Percentiles rank a stretch among this genome's conserved stretches.
These are phyloP conservation scores for Phycomyces blakesleeanus DNA, from an alignment of 192 early-diverging fungal genomes.

Conservation along the genomic window DNA sequence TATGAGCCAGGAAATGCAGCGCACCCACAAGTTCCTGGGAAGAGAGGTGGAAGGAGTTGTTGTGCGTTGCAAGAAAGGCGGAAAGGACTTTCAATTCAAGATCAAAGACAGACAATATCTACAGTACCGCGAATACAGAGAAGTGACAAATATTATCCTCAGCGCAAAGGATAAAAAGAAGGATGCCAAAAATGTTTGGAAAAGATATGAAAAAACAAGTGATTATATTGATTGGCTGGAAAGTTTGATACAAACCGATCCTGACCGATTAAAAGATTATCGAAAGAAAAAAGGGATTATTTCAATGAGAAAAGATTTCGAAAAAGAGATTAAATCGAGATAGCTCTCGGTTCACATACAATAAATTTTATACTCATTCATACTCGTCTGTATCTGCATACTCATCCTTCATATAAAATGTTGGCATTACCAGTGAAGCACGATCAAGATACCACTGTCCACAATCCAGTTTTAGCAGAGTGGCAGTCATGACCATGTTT, in stretches of 20 bases:
- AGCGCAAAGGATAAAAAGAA: conserved; percentile 25
- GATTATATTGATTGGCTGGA: conserved; percentile 74
- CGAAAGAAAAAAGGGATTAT: conserved; percentile 79
- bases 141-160: conserved; percentile 70
- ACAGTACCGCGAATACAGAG: conserved; percentile 96
- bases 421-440: conserved; percentile 15
- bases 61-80: conserved; percentile 59
- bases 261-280: conserved; percentile 62
- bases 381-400: conserved; percentile 20
- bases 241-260: conserved; percentile 51
- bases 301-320: conserved; percentile 69
- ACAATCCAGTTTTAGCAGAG: conserved; percentile 19
- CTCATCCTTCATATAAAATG: conserved; percentile 34
- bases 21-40: conserved; percentile 62
- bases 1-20: conserved; percentile 63
- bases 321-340: conserved; percentile 19
- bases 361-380: not conserved
- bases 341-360: not conserved
- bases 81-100: conserved; percentile 72
- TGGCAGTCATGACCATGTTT: conserved; percentile 23
- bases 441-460: conserved; percentile 28
- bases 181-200: not conserved
- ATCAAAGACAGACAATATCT: conserved; percentile 93
- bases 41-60: conserved; percentile 90
- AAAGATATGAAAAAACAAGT: conserved; percentile 55